These are phyloP conservation scores for Pichia sp. DNA, from an alignment of 1,139 yeast species.

Conservation along the genomic window DNA sequence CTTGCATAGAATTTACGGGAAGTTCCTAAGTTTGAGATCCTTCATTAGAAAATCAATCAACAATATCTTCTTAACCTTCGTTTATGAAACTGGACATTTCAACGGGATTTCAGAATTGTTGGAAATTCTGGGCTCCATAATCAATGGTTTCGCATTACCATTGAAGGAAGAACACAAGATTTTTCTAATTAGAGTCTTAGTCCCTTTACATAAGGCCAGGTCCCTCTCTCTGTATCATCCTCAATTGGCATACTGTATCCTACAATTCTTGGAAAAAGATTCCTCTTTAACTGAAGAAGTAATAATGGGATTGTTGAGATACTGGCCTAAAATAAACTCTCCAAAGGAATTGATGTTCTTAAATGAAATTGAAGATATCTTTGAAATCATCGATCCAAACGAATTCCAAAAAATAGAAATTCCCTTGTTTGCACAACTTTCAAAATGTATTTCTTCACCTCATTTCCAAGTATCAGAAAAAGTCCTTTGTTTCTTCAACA, in stretches of 20 bases:
- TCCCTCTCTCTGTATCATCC: slow-evolving; percentile 89
- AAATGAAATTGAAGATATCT: slow-evolving; percentile 93
- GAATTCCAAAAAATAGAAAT: slow-evolving; percentile 91
- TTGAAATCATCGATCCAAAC: slow-evolving; percentile 91
- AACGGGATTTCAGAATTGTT: slow-evolving; percentile 94
- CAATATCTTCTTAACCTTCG: slow-evolving; percentile 88
- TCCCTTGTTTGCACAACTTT: slow-evolving; percentile 88
- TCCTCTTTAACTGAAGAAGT: slow-evolving; percentile 91
- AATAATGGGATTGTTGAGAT: slow-evolving; percentile 83
- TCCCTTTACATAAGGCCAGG: slow-evolving; percentile 91
- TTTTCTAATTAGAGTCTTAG: slow-evolving; percentile 78
- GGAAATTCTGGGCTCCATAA: slow-evolving; percentile 92
- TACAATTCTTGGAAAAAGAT: slow-evolving; percentile 93
- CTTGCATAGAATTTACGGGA: slow-evolving; percentile 91
- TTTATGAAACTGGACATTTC: slow-evolving; percentile 91
- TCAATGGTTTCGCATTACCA: slow-evolving; percentile 97
- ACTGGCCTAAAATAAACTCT: slow-evolving; percentile 95
- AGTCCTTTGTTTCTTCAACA: slow-evolving; percentile 90
- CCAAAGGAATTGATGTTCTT: slow-evolving; percentile 95
- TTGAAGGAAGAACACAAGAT: slow-evolving; percentile 95
- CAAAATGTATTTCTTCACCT: slow-evolving; percentile 90
- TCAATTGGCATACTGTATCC: slow-evolving; percentile 93
- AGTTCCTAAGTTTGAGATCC: slow-evolving; percentile 83
- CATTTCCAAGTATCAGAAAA: slow-evolving; percentile 98
- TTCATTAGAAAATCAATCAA: slow-evolving; percentile 88